Conservation (phyloP, 176 grass and related monocot species). For the Aegilops sharonensis region DNA sequence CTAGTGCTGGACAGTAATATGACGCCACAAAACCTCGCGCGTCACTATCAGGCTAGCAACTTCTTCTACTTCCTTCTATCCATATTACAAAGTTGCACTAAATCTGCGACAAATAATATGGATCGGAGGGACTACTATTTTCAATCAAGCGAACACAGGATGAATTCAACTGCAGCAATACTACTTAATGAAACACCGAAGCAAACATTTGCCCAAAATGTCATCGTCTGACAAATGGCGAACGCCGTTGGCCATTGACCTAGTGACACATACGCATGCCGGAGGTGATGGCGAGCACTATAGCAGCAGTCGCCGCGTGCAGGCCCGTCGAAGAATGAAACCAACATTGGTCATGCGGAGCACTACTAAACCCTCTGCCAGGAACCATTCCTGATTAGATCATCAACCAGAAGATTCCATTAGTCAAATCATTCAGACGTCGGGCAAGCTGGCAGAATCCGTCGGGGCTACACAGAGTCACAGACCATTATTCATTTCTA, state of each 20-base stretch:
- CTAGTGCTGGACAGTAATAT: too few species aligned
- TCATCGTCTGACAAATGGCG: neutral
- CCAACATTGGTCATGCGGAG: slow-evolving; percentile 19
- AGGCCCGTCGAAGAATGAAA: neutral
- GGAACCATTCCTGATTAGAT: neutral
- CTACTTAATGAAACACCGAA: neutral
- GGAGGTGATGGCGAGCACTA: slow-evolving; percentile 41
- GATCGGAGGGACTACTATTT: too few species aligned
- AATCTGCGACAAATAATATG: too few species aligned
- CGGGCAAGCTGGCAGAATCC: neutral
- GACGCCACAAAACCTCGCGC: neutral
- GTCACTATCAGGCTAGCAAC: neutral
- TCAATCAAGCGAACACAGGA: neutral
- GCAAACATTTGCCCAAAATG: neutral
- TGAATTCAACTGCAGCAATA: neutral
- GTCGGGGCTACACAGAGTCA: neutral
- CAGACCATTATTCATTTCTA: neutral
- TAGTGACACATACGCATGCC: neutral
- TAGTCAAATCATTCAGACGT: slow-evolving; percentile 25
- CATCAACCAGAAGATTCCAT: slow-evolving; percentile 9
- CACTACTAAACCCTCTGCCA: slow-evolving; percentile 22
- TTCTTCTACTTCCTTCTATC: neutral
- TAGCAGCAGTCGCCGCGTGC: slow-evolving; percentile 9
- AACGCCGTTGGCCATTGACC: neutral
- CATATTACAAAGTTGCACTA: too few species aligned